Percentiles rank a stretch among this genome's conserved stretches.
phyloP scores from a whole-genome alignment of 805 yeast genomes.

The Cyberlindnera maritima region DNA sequence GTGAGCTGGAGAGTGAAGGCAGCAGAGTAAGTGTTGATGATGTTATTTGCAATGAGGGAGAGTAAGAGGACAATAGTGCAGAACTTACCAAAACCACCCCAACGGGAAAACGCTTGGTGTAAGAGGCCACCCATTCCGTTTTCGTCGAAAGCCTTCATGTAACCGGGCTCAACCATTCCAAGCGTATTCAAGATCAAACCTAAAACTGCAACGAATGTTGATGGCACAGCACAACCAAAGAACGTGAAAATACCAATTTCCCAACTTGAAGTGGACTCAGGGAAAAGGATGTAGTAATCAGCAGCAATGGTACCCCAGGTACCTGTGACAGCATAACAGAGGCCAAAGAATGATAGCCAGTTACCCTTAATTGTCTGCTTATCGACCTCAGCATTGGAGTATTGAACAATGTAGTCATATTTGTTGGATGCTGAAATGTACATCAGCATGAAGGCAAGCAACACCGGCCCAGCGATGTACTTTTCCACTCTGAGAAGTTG shows the following conservation, averaged over 20 bases:
- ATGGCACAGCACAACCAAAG: constrained; percentile 65
- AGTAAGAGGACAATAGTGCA: constrained; percentile 65
- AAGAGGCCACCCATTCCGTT: constrained; percentile 78
- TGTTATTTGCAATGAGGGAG: constrained; percentile 78
- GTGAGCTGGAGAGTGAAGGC: constrained; percentile 75
- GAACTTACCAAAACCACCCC: constrained; percentile 79
- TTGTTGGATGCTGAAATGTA: constrained; percentile 58
- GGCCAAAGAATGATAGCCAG: constrained; percentile 68
- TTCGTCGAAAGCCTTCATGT: constrained; percentile 52
- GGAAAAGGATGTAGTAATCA: constrained; percentile 80
- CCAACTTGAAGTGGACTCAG: constrained; percentile 60
- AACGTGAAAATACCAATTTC: constrained; percentile 61
- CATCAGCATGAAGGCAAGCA: constrained; percentile 62
- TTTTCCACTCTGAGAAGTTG: constrained; percentile 69
- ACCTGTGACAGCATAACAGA: constrained; percentile 74
- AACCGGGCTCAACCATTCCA: constrained; percentile 54
- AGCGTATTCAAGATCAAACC: constrained; percentile 70
- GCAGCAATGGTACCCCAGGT: constrained; percentile 90
- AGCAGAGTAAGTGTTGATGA: constrained; percentile 76
- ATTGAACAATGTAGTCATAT: constrained; percentile 33
- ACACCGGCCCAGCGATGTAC: constrained; percentile 63
- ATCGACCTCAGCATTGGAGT: constrained; percentile 32
- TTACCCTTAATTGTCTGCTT: constrained; percentile 54
- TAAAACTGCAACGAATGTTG: constrained; percentile 71
- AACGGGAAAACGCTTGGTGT: constrained; percentile 58